Base-by-base conservation (phyloP, 805 yeast species). In the Candida corydali region DNA sequence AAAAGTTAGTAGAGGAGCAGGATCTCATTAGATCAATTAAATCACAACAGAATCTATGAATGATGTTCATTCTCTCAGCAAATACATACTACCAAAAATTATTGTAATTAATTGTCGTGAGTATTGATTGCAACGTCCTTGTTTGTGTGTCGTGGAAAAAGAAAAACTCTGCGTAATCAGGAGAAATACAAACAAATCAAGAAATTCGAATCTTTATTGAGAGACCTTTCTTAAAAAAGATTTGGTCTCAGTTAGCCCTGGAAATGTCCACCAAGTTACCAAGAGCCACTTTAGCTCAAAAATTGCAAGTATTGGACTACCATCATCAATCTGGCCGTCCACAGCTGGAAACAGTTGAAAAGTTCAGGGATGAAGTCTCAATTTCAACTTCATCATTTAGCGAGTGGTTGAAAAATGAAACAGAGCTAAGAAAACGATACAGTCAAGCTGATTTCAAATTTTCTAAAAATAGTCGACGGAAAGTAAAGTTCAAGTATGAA, bases 1-100 rank as follows among this genome's bases (percentile, higher is more conserved):
- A 59, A 84, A 71, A 63, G 96, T 89, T 52, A 78, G 87, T 61
- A 82, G 80, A 65, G 89, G 86, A 58, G 85, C 88, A 46, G 67
- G 69, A 57, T 65, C 39, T 67, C 36, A 33, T 33, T 33, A 33
- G 22, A 32, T 12, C 23, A 20, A 20, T 20, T 7, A 20, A 20
- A 5, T 7, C 16, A 27, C 16, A 14, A 15, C n/a, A n/a, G n/a
- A n/a, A n/a, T n/a, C n/a, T n/a, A n/a, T n/a, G n/a, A n/a, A n/a
- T n/a, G n/a, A n/a, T n/a, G n/a, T n/a, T n/a, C n/a, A n/a, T n/a
- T n/a, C n/a, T n/a, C n/a, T n/a, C n/a, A n/a, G n/a, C n/a, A n/a
- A n/a, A n/a, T n/a, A n/a, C n/a, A n/a, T n/a, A n/a, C n/a, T n/a
- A n/a, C n/a, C n/a, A n/a, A n/a, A n/a, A n/a, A n/a, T n/a, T n/a